These are phyloP conservation scores for Kalanchoe fedtschenkoi DNA, from an alignment of 164 flowering plant genomes.

Conservation along the genomic window DNA sequence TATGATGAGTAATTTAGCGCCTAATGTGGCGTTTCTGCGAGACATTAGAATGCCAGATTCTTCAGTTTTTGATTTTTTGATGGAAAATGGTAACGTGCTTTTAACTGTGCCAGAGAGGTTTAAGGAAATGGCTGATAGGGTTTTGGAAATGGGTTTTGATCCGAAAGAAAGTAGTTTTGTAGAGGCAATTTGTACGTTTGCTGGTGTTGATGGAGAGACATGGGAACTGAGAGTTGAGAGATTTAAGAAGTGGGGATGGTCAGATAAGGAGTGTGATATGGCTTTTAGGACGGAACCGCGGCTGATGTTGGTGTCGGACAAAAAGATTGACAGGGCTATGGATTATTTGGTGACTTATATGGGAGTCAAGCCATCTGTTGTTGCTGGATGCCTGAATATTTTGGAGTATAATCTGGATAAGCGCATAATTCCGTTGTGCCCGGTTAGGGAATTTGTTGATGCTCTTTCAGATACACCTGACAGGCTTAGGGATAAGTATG, in stretches of 20 bases:
- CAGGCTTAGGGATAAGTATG: conserved; percentile 5
- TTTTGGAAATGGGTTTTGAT: conserved; percentile 5
- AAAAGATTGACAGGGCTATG: conserved; percentile 8
- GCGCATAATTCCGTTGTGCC: conserved; percentile 7
- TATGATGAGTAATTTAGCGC: neutral
- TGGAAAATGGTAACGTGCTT: neutral
- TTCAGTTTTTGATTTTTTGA: neutral
- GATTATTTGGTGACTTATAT: conserved; percentile 16
- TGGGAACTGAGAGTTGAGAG: conserved; percentile 10
- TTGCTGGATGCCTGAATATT: conserved; percentile 5
- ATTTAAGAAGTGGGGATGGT: conserved; percentile 18
- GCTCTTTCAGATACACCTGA: neutral
- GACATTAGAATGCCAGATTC: conserved; percentile 4
- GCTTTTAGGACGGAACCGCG: conserved; percentile 11
- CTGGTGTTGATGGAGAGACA: neutral
- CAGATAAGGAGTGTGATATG: conserved; percentile 6
- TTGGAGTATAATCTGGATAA: conserved; percentile 4
- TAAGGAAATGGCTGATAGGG: conserved; percentile 7
- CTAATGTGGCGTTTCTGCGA: conserved; percentile 4
- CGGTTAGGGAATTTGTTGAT: neutral
- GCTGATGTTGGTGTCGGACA: conserved; percentile 13
- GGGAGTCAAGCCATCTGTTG: conserved; percentile 8
- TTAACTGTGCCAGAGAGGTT: neutral
- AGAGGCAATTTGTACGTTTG: neutral
- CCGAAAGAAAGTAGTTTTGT: conserved; percentile 1